Conservation (phyloP, 805 yeast species). For the Saccharomycodes ludwigii region DNA sequence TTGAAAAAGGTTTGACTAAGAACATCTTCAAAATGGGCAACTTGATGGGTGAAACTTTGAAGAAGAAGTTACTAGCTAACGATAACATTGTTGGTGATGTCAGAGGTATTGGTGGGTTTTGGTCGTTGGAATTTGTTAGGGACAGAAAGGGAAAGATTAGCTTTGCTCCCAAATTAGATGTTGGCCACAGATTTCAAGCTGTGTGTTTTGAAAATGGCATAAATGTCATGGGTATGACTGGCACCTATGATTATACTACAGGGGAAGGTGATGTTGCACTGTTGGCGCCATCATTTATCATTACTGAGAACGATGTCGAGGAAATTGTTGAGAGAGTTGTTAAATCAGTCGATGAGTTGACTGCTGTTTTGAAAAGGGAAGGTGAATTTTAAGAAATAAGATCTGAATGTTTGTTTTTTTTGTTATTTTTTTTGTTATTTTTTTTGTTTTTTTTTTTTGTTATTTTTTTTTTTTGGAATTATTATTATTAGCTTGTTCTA, state of each 20-base stretch:
- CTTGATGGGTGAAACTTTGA: slow-evolving; percentile 27
- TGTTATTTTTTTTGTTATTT: no score
- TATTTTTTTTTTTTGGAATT: no score
- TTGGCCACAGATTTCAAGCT: slow-evolving; percentile 24
- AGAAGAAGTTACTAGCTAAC: slow-evolving; percentile 20
- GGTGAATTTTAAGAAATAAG: slow-evolving; percentile 6
- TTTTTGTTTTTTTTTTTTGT: no score
- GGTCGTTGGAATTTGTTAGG: slow-evolving; percentile 44
- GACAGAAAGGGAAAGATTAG: slow-evolving; percentile 38
- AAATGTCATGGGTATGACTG: slow-evolving; percentile 32
- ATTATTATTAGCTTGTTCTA: no score
- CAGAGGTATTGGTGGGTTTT: slow-evolving; percentile 50
- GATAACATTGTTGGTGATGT: slow-evolving; percentile 39
- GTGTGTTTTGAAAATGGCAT: slow-evolving; percentile 32
- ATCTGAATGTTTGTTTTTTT: not conserved
- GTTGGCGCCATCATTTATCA: slow-evolving; percentile 34
- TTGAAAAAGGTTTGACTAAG: slow-evolving; percentile 21
- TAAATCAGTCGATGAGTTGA: slow-evolving; percentile 27
- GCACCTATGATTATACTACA: slow-evolving; percentile 29
- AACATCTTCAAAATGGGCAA: slow-evolving; percentile 32
- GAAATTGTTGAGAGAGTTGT: slow-evolving; percentile 27
- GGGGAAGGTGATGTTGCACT: slow-evolving; percentile 36
- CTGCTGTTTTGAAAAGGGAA: slow-evolving; percentile 9
- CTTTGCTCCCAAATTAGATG: slow-evolving; percentile 25
- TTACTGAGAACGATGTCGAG: slow-evolving; percentile 30